A percentile compares a stretch with the other conserved stretches of the same genome.
These are phyloP conservation scores for Penicillium alfredii DNA, from an alignment of 495 filamentous ascomycete species.

Conservation along the genomic window DNA sequence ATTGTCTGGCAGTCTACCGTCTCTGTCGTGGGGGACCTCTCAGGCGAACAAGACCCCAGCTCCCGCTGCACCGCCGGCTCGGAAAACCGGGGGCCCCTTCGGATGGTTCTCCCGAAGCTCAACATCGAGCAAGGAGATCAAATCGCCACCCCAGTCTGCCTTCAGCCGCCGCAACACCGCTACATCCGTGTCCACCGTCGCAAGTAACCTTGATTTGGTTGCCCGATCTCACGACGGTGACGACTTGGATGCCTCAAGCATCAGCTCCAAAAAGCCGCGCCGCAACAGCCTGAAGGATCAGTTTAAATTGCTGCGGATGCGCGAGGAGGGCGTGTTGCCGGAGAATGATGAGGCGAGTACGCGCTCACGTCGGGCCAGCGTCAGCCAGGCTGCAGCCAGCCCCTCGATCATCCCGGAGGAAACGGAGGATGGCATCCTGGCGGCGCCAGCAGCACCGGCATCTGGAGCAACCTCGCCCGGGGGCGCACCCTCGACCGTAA, in stretches of 20 bases:
- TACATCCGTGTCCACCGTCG: constrained; percentile 66
- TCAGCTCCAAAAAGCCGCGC: constrained; percentile 39
- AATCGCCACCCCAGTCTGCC: constrained; percentile 42
- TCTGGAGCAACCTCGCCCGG: constrained; percentile 46
- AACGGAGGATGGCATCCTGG: constrained; percentile 36
- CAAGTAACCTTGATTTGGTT: constrained; percentile 68
- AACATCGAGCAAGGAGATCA: constrained; percentile 52
- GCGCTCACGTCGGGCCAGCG: constrained; percentile 36
- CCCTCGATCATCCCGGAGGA: constrained; percentile 52
- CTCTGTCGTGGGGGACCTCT: constrained; percentile 46
- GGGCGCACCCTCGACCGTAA: constrained; percentile 43
- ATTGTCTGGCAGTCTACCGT: constrained; percentile 45
- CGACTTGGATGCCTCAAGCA: constrained; percentile 45
- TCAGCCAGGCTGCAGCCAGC: constrained; percentile 48
- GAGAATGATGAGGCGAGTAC: constrained; percentile 34
- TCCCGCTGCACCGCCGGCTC: constrained; percentile 40
- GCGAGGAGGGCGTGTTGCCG: constrained; percentile 63
- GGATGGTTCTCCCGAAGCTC: constrained; percentile 79
- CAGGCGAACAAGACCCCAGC: constrained; percentile 35
- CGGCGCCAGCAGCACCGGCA: constrained; percentile 20
- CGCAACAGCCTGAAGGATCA: constrained; percentile 74
- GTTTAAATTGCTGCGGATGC: constrained; percentile 77
- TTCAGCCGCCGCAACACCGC: constrained; percentile 62
- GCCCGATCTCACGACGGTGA: constrained; percentile 61
- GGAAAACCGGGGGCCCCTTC: constrained; percentile 76